These are phyloP conservation scores for Conidiobolus incongruus DNA, from an alignment of 371 early-diverging fungal genomes.

Conservation along the genomic window DNA sequence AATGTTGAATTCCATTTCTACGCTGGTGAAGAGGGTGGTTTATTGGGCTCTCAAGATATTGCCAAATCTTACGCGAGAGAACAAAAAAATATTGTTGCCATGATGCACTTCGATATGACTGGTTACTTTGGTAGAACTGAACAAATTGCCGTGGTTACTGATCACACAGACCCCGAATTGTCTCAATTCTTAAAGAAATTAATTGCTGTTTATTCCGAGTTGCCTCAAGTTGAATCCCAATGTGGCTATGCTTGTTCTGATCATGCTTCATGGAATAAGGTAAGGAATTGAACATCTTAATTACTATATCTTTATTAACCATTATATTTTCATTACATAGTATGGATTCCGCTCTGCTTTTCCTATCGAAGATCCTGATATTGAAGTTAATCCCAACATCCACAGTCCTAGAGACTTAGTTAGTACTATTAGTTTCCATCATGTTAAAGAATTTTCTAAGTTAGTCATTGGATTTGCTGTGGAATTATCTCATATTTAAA, in stretches of 20 bases:
- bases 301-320: slow-evolving; percentile 33
- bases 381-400: slow-evolving; percentile 21
- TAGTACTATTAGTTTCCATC: slow-evolving; percentile 39
- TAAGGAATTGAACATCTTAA: slow-evolving; percentile 2
- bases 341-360: slow-evolving; percentile 68
- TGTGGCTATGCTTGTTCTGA: too few species aligned
- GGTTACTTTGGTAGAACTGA: slow-evolving; percentile 46
- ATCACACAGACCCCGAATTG: slow-evolving; percentile 54
- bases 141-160: too few species aligned
- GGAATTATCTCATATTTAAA: too few species aligned
- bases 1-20: too few species aligned
- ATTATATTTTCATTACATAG: slow-evolving; percentile 79
- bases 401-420: slow-evolving; percentile 50
- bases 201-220: slow-evolving; percentile 2
- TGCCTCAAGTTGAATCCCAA: too few species aligned
- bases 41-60: too few species aligned
- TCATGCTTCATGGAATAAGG: too few species aligned
- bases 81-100: slow-evolving; percentile 36
- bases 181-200: slow-evolving; percentile 20
- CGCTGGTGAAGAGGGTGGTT: too few species aligned
- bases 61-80: too few species aligned
- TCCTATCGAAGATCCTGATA: slow-evolving; percentile 35
- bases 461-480: too few species aligned
- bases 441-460: too few species aligned
- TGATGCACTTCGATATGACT: slow-evolving; percentile 64